Evolutionary conservation across 495 filamentous ascomycete genomes (phyloP).

Genomic region (Hypoxylon subgilvum): DNA sequence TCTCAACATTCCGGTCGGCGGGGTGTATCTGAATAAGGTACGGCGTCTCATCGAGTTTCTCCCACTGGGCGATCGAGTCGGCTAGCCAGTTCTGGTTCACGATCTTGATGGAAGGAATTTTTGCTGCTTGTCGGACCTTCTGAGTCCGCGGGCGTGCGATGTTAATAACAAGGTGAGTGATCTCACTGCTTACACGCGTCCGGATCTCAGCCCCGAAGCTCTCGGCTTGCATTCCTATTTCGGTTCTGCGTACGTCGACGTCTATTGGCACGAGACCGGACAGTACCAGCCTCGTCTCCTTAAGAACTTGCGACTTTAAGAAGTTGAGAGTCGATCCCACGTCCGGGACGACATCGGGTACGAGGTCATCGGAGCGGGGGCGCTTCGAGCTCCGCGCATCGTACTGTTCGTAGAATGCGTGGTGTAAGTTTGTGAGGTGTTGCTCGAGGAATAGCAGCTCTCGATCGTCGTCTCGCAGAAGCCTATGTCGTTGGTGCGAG

Average conservation of each 20-base stretch:
- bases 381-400: slow-evolving; percentile 52
- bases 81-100: slow-evolving; percentile 89
- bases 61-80: slow-evolving; percentile 80
- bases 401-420: slow-evolving; percentile 81
- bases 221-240: slow-evolving; percentile 82
- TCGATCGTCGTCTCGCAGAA: slow-evolving; percentile 82
- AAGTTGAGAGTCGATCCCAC: slow-evolving; percentile 78
- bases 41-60: slow-evolving; percentile 70
- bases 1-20: slow-evolving; percentile 57
- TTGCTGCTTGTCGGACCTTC: slow-evolving; percentile 82
- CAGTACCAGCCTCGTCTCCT: slow-evolving; percentile 74
- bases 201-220: slow-evolving; percentile 81
- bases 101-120: slow-evolving; percentile 76
- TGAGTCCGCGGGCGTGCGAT: slow-evolving; percentile 74
- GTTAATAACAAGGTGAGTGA: slow-evolving; percentile 62
- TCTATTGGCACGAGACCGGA: slow-evolving; percentile 86
- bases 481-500: slow-evolving; percentile 67
- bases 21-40: slow-evolving; percentile 73
- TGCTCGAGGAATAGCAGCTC: slow-evolving; percentile 77
- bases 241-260: slow-evolving; percentile 72
- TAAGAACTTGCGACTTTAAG: slow-evolving; percentile 76
- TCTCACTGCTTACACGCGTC: slow-evolving; percentile 52
- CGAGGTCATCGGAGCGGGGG: slow-evolving; percentile 28
- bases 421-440: slow-evolving; percentile 76
- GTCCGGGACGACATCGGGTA: slow-evolving; percentile 74